Percentiles rank a stretch among this genome's conserved stretches.
These are phyloP conservation scores for Phyllosticta ampelicida DNA, from an alignment of 2,329 filamentous ascomycete genomes.

Conservation along the genomic window DNA sequence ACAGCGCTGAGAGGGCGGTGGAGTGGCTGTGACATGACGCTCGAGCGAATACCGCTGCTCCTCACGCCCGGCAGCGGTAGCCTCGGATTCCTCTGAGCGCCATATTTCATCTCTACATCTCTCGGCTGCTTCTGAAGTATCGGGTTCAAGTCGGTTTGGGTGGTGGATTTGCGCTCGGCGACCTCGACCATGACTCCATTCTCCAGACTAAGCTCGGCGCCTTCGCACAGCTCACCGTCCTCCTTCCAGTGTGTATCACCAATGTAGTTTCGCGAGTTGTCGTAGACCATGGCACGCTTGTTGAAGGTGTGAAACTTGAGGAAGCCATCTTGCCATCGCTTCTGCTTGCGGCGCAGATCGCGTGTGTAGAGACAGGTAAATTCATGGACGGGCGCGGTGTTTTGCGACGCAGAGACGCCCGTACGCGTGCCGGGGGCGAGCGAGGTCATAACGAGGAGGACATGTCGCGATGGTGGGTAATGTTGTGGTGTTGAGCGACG, in stretches of 20 bases:
- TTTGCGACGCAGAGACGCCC: conserved; percentile 29
- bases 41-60: conserved; percentile 11
- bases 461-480: conserved; percentile 1
- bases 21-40: conserved; percentile 31
- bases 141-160: conserved; percentile 66
- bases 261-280: conserved; percentile 67
- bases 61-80: background rate
- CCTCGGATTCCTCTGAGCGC: conserved; percentile 14
- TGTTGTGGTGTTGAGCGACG: conserved; percentile 9
- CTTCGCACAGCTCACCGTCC: conserved; percentile 58
- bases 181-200: conserved; percentile 71
- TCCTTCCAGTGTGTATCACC: conserved; percentile 76
- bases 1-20: conserved; percentile 52
- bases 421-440: conserved; percentile 16
- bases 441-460: conserved; percentile 16
- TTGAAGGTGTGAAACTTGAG: conserved; percentile 88
- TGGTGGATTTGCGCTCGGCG: conserved; percentile 58
- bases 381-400: conserved; percentile 66
- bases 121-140: conserved; percentile 60
- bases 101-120: conserved; percentile 8
- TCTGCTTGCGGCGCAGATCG: conserved; percentile 76
- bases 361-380: conserved; percentile 80
- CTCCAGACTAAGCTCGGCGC: conserved; percentile 73
- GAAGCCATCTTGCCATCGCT: conserved; percentile 87
- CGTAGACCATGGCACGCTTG: conserved; percentile 81